These are phyloP conservation scores for Fusarium solani-melongenae DNA, from an alignment of 2,329 filamentous ascomycete genomes.

Conservation along the genomic window DNA sequence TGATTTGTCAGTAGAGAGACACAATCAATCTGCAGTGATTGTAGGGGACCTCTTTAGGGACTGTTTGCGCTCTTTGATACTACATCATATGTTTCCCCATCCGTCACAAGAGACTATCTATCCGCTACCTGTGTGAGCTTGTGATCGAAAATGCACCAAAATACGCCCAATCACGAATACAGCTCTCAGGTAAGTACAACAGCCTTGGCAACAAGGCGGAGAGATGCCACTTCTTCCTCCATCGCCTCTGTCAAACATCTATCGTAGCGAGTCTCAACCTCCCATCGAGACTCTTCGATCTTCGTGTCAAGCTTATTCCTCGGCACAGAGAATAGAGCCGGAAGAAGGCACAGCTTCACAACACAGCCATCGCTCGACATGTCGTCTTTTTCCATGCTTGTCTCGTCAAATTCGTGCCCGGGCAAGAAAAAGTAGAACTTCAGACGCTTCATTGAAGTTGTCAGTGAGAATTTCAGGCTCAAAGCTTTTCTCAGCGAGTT, in stretches of 20 bases:
- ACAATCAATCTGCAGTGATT: background rate
- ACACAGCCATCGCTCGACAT: background rate
- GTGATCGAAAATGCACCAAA: no score
- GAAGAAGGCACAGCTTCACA: constrained; percentile 1
- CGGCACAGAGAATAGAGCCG: background rate
- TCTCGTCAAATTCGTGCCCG: background rate
- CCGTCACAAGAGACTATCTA: background rate
- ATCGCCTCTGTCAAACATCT: background rate
- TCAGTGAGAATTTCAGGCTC: background rate
- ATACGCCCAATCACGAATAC: background rate
- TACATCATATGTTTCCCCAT: background rate
- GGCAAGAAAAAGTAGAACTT: background rate
- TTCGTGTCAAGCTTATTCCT: background rate
- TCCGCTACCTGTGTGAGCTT: background rate
- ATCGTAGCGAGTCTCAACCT: background rate
- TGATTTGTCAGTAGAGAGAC: background rate
- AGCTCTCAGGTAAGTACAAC: background rate
- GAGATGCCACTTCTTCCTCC: background rate
- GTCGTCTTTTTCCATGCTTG: background rate
- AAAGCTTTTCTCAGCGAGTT: background rate
- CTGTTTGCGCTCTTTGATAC: no score
- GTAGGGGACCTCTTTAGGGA: background rate
- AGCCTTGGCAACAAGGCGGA: background rate
- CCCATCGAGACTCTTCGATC: background rate
- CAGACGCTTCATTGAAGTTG: background rate